A percentile compares a stretch with the other conserved stretches of the same genome.
Conservation (phyloP, 2,329 filamentous ascomycete species). For the Fulvia fulva region DNA sequence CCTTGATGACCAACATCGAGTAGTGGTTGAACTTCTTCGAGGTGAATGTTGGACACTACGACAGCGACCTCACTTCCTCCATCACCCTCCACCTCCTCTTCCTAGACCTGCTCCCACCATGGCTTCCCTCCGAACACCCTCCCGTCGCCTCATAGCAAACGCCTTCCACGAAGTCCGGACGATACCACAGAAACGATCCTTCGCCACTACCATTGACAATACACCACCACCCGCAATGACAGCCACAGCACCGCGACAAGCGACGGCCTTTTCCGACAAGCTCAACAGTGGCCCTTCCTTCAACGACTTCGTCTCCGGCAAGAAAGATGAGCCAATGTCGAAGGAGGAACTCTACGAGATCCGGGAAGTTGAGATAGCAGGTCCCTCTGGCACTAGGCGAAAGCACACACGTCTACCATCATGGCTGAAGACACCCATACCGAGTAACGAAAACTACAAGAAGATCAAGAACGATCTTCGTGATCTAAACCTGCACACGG, state of each 20-base stretch:
- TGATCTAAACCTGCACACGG: constrained; percentile 85
- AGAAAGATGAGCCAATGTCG: constrained; percentile 36
- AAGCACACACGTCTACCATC: constrained; percentile 72
- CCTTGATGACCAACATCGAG: background rate
- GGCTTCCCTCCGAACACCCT: constrained; percentile 16
- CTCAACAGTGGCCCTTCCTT: constrained; percentile 64
- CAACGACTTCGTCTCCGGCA: constrained; percentile 56
- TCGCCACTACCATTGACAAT: constrained; percentile 44
- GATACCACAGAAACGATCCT: constrained; percentile 35
- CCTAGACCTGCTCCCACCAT: constrained; percentile 5
- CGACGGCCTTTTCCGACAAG: constrained; percentile 58
- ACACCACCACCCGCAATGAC: constrained; percentile 33
- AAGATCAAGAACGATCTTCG: constrained; percentile 91
- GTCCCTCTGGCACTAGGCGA: constrained; percentile 59
- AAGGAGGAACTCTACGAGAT: constrained; percentile 56
- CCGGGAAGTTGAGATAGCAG: constrained; percentile 55
- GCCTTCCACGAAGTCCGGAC: constrained; percentile 10
- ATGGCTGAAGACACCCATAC: constrained; percentile 96
- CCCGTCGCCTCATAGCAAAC: constrained; percentile 16
- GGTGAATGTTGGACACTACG: background rate
- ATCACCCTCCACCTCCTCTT: background rate
- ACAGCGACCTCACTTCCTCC: background rate
- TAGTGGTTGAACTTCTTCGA: background rate
- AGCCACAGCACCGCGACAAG: constrained; percentile 36
- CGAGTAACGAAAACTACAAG: constrained; percentile 80